These are phyloP conservation scores for Solanum dulcamara DNA, from an alignment of 257 asterid genomes.

Conservation along the genomic window DNA sequence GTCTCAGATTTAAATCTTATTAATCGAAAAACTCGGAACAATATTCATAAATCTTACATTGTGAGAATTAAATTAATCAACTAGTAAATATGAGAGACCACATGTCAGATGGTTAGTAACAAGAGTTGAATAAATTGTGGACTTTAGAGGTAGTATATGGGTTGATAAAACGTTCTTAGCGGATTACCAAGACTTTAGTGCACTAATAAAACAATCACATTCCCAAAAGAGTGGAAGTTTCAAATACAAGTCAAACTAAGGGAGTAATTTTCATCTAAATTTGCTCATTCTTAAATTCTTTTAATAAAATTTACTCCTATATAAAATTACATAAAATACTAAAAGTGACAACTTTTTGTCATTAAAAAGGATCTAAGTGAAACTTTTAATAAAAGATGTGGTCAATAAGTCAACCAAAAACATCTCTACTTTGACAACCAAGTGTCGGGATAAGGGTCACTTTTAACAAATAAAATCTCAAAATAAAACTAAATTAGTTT, in stretches of 20 bases:
- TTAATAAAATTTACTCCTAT: not conserved
- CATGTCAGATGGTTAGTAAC: fast-evolving
- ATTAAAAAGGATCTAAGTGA: not conserved
- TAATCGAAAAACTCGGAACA: not conserved
- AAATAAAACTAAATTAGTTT: not conserved
- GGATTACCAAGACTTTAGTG: not conserved
- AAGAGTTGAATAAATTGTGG: not conserved
- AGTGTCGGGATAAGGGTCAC: not conserved
- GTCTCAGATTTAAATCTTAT: not conserved
- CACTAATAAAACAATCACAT: not conserved
- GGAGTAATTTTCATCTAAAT: not conserved
- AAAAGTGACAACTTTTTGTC: not conserved
- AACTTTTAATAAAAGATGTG: not conserved
- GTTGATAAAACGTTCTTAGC: not conserved
- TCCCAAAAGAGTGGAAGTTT: not conserved
- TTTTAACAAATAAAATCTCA: not conserved
- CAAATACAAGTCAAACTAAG: not conserved
- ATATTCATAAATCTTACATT: not conserved
- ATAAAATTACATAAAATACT: not conserved
- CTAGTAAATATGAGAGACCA: not conserved
- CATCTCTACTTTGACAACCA: not conserved
- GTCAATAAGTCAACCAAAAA: not conserved
- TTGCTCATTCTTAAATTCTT: not conserved
- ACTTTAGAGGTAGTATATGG: not conserved
- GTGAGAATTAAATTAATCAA: not conserved